Evolutionary conservation across 768 basidiomycete species (phyloP), one percentile per base, ranked within the genome.

Genomic region (Piloderma croceum): DNA sequence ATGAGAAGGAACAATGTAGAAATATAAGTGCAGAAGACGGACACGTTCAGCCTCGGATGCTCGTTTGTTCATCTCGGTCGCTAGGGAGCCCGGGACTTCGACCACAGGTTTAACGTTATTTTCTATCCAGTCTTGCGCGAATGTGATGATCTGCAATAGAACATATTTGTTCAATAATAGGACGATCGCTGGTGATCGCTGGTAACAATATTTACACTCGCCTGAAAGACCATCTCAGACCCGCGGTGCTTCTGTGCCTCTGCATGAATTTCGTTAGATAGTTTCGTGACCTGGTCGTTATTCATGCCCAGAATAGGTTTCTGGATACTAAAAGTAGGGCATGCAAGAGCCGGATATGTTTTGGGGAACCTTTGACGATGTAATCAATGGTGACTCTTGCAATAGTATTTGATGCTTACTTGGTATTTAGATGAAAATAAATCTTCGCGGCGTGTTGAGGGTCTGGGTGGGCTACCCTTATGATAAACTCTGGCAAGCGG

Each of bases 281-380:
- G 60, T 29, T 67, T 76, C 32, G 66, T 60, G 34, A 81, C 62
- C 45, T 85, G 69, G n/a, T 76, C 73, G 22, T 71, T 65, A 27
- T 57, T 65, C 23, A 90, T 52, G 18, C 85, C 84, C 24, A 68
- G 62, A 38, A 73, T 67, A 17, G 83, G 82, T 50, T 76, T 81
- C 57, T 82, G 74, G 29, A 88, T 72, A 6, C 73, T 67, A 48
- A 90, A 84, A 1, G 69, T 74, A 6, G 87, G 81, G 31, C 69
- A 74, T 20, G 83, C 79, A 39, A 83, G 73, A 4, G 65, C 64
- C n/a, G 88, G 88, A 53, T 90, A 90, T 38, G 85, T 87, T 60
- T 80, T 86, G 3, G 88, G 85, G 43, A 90, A 78, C 58, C 85
- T 89, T 45, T n/a, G n/a, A n/a, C n/a, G n/a, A n/a, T n/a, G n/a